A percentile compares a stretch with the other conserved stretches of the same genome.
Evolutionary conservation across 345 rosid genomes (phyloP).

Genomic region (Ceriops decandra): DNA sequence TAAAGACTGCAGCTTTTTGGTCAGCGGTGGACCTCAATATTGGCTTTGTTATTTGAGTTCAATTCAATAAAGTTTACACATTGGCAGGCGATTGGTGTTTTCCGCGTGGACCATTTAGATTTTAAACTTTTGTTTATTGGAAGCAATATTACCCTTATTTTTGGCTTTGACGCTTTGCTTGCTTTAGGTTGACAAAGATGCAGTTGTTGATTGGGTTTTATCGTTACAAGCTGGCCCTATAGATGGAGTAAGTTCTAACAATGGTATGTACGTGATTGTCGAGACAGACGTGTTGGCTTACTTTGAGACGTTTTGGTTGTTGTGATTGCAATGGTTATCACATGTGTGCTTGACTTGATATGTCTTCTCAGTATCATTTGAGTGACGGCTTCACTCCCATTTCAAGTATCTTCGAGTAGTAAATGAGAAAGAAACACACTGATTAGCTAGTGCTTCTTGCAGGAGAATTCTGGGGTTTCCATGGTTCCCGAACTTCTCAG

Average conservation of each 20-base stretch:
- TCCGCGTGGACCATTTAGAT: not conserved
- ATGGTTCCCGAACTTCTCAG: slow-evolving; percentile 74
- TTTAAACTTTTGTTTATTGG: not conserved
- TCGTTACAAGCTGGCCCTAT: slow-evolving; percentile 67
- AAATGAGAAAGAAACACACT: not conserved
- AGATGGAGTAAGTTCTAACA: slow-evolving; percentile 33
- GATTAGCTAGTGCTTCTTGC: slow-evolving; percentile 19
- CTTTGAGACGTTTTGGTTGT: no score
- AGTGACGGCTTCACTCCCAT: no score
- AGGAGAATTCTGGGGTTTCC: slow-evolving; percentile 87
- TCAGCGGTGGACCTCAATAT: no score
- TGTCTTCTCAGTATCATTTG: not conserved
- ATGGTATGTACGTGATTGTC: slow-evolving; percentile 42
- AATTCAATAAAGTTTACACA: no score
- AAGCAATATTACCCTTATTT: not conserved
- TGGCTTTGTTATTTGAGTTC: no score
- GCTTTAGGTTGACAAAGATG: slow-evolving; percentile 60
- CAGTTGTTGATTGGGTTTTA: slow-evolving; percentile 66
- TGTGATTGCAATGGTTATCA: no score
- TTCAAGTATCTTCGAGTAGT: not conserved
- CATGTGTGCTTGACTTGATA: not conserved
- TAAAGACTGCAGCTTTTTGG: no score
- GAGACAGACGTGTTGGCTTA: slow-evolving; percentile 1
- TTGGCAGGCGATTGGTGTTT: not conserved
- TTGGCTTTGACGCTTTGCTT: slow-evolving; percentile 1